Evolutionary conservation across 2,329 filamentous ascomycete genomes (phyloP).

Genomic region (Pezicula carpinea): DNA sequence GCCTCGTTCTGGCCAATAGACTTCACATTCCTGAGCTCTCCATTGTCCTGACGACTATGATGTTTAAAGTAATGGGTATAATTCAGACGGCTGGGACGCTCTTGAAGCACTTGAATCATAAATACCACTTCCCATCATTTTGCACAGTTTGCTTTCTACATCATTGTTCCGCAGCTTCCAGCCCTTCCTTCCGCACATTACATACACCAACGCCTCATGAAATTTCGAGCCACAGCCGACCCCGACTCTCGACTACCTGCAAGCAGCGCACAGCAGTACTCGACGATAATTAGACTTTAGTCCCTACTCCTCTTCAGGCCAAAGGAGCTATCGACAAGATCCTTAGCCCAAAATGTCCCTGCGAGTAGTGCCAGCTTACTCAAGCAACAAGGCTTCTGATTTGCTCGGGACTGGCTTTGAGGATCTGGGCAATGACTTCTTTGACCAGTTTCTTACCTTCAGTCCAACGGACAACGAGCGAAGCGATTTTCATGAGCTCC

Average conservation of each 20-base stretch:
- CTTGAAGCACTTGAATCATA: neutral
- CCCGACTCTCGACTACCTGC: neutral
- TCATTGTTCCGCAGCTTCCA: neutral
- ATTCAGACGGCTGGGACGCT: neutral
- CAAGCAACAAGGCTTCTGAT: constrained; percentile 46
- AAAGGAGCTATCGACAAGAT: neutral
- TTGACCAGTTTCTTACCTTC: constrained; percentile 59
- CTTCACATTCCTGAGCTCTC: constrained; percentile 12
- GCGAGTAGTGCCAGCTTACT: constrained; percentile 13
- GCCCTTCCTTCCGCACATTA: neutral
- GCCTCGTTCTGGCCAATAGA: neutral
- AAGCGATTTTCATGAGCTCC: constrained; percentile 35
- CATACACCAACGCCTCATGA: neutral
- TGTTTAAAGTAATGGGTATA: neutral
- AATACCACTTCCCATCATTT: neutral
- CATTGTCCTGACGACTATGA: neutral
- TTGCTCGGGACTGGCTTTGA: constrained; percentile 42
- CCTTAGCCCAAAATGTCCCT: constrained; percentile 20
- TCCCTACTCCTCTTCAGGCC: constrained; percentile 6
- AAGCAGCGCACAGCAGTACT: neutral
- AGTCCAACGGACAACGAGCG: constrained; percentile 41
- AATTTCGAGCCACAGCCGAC: neutral
- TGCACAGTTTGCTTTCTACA: neutral
- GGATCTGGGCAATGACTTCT: constrained; percentile 56
- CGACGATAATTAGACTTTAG: constrained; percentile 13